Base-by-base conservation (phyloP, 306 rosid species). In the Ormosia emarginata region DNA sequence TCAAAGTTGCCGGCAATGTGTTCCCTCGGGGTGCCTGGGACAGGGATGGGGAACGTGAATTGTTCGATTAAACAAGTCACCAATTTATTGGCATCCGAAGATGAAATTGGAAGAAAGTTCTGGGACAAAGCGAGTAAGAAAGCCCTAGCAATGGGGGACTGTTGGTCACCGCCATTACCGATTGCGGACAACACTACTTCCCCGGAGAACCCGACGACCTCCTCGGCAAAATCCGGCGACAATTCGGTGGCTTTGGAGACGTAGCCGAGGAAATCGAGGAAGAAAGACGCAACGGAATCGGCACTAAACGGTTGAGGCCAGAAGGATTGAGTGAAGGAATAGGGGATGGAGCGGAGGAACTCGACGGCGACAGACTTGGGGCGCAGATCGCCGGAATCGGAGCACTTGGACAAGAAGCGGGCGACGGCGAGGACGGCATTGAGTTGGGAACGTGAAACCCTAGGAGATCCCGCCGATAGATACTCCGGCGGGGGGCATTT, bases 341-440 rank as follows among this genome's bases (percentile, higher is more conserved):
- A 18, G 2, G 98, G 97, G 87, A 95, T 61, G 11, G 89, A 81
- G 63, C 94, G 94, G 1, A 95, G 90, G 77, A 95, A 89, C 91
- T 90, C 98, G 12, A 93, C 30, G 29, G 85, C 90, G 57, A 92
- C 84, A 18, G 90, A 87, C 76, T 86, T 92, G 18, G 98, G 94
- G 5, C 97, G 94, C 67, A 87, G 91, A 89, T 94, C 98, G 82
- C 88, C 3, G 65, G 83, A 79, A 76, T 87, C 89, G 34, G 93
- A 75, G 71, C 94, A 95, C 40, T 89, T 89, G 56, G 99, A 95
- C 58, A 95, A 66, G 75, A 95, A 90, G 14, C 97, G 90, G 5
- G 96, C 92, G 47, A 95, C 93, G 74, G 94, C 98, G 67, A 88
- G 89, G 43, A 95, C 87, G 79, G 99, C 98, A 90, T 95, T 93